Evolutionary conservation across 495 filamentous ascomycete species (phyloP).

Genomic region (Trichoderma reesei): DNA sequence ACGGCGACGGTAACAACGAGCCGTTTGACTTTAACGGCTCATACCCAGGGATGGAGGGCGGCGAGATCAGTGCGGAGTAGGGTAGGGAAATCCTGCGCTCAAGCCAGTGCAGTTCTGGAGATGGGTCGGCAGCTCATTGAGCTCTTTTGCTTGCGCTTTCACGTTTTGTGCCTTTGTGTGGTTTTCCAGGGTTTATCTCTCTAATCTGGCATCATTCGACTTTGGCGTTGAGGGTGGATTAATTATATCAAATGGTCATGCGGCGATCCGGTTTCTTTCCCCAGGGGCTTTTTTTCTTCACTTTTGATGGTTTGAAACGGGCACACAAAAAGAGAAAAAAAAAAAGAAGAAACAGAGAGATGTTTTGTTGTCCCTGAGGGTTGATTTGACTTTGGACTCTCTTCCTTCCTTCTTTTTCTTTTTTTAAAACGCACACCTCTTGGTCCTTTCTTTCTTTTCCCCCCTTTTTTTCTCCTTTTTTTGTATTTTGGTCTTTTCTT

Average conservation of each 20-base stretch:
- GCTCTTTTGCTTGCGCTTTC: background rate
- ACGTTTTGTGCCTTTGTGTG: too few species aligned
- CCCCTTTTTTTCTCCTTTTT: background rate
- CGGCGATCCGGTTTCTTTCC: conserved; percentile 5
- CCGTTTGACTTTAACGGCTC: conserved; percentile 36
- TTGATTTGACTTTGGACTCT: background rate
- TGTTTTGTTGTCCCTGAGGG: background rate
- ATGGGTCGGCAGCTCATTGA: background rate
- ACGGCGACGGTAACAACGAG: conserved; percentile 27
- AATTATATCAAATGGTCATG: conserved; percentile 9
- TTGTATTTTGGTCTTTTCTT: background rate
- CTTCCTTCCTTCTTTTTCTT: conserved; percentile 3
- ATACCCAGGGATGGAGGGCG: conserved; percentile 33
- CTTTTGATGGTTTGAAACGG: conserved; percentile 2
- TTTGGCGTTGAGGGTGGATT: conserved; percentile 11
- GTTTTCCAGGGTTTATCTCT: conserved; percentile 1
- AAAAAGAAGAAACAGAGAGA: background rate
- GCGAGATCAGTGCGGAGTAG: conserved; percentile 43
- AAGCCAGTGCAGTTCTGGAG: conserved; percentile 23
- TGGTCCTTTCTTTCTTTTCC: background rate
- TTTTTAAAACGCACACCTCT: too few species aligned
- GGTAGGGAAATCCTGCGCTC: conserved; percentile 21
- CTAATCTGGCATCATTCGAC: conserved; percentile 10
- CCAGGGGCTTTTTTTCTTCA: background rate
- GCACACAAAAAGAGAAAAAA: background rate